These are phyloP conservation scores for Cronartium quercuum DNA, from an alignment of 1,284 basidiomycete species.

Conservation along the genomic window DNA sequence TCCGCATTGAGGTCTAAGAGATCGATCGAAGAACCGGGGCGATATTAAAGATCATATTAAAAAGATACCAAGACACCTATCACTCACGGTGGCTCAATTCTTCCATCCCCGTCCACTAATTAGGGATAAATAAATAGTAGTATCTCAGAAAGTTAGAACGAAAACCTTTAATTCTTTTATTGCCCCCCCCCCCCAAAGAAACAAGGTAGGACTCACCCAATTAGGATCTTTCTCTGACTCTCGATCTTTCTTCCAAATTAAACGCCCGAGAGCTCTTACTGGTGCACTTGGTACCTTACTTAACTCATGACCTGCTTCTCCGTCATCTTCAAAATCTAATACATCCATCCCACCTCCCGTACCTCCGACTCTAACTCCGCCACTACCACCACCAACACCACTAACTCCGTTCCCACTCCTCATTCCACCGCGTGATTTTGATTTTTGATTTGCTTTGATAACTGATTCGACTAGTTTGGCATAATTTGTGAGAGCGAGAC, in stretches of 20 bases:
- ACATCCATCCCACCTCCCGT: constrained; percentile 1
- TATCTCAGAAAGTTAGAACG: background rate
- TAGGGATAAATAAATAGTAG: constrained; percentile 16
- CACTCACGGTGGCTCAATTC: constrained; percentile 22
- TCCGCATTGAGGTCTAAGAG: constrained; percentile 24
- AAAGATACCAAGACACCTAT: background rate
- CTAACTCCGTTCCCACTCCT: constrained; percentile 7
- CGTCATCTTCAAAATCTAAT: constrained; percentile 7
- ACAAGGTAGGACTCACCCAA: constrained; percentile 57
- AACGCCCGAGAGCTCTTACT: constrained; percentile 55
- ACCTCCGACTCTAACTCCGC: background rate
- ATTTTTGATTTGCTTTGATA: constrained; percentile 38
- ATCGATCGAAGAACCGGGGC: background rate
- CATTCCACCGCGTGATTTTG: constrained; percentile 41
- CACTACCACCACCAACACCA: background rate
- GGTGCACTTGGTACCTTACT: constrained; percentile 59
- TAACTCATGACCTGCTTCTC: constrained; percentile 13
- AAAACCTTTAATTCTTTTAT: background rate
- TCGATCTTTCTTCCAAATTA: constrained; percentile 52
- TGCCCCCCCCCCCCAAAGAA: background rate
- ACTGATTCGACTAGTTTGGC: constrained; percentile 1
- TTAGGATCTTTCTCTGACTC: constrained; percentile 54
- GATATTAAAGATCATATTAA: background rate
- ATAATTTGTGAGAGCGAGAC: constrained; percentile 55
- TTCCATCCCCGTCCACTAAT: constrained; percentile 26